These are phyloP conservation scores for Monoraphidium neglectum DNA, from an alignment of 139 green algal genomes.

Conservation along the genomic window DNA sequence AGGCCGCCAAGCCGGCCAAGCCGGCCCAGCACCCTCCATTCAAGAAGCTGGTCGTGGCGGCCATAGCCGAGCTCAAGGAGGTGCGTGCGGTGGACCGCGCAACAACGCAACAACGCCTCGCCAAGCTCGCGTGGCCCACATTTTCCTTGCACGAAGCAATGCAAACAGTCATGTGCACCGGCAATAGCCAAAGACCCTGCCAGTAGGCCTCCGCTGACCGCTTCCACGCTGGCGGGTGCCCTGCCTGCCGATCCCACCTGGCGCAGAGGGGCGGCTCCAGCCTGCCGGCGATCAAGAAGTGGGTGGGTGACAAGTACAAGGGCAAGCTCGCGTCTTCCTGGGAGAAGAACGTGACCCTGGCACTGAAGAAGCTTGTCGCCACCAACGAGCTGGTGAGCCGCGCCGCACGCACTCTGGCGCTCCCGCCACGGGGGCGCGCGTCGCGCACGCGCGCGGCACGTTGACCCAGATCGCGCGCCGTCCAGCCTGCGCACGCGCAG, in stretches of 20 bases:
- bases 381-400: conserved; percentile 16
- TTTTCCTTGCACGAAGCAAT: neutral
- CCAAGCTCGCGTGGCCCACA: no score
- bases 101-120: no score
- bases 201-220: neutral
- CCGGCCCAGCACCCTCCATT: conserved; percentile 40
- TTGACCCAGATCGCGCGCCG: neutral
- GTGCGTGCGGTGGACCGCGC: conserved; percentile 9
- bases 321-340: conserved; percentile 34
- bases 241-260: neutral
- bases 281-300: conserved; percentile 79
- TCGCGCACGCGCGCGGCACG: no score
- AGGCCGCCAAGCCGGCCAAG: no score
- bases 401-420: no score
- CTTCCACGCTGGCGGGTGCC: no score
- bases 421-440: no score
- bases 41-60: conserved; percentile 59
- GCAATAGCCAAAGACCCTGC: conserved; percentile 6
- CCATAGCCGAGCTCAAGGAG: conserved; percentile 75
- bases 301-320: conserved; percentile 65
- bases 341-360: conserved; percentile 8
- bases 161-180: no score
- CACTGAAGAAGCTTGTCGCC: conserved; percentile 16
- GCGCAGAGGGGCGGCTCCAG: conserved; percentile 66
- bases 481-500: neutral